Evolutionary conservation across 2,329 filamentous ascomycete species (phyloP).

Genomic region (Gyromitra esculenta): DNA sequence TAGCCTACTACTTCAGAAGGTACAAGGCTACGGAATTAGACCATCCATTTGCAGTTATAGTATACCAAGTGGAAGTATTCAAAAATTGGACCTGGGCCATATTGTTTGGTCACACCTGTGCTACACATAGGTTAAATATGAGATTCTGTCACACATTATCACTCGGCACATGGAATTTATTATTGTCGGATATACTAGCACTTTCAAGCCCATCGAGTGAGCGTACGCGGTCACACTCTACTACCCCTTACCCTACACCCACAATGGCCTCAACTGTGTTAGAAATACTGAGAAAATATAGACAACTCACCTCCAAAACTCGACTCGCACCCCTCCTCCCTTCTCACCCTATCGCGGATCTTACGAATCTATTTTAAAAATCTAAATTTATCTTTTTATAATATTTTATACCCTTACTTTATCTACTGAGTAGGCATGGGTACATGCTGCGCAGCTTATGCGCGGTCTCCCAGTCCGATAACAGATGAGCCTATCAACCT

Average conservation of each 20-base stretch:
- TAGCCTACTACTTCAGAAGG: neutral
- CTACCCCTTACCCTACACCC: neutral
- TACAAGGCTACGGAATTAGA: neutral
- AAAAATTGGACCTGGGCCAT: neutral
- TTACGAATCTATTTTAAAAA: neutral
- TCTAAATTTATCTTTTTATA: neutral
- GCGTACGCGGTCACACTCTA: neutral
- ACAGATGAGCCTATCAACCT: constrained; percentile 1
- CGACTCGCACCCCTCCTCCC: neutral
- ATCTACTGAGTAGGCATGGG: constrained; percentile 2
- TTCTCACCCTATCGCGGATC: neutral
- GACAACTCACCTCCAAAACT: neutral
- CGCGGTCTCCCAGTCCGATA: neutral
- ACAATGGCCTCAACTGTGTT: too few relatives aligned
- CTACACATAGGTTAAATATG: neutral
- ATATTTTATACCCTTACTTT: neutral
- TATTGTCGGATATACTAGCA: neutral
- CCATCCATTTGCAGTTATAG: neutral
- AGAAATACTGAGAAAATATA: neutral
- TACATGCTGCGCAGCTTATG: constrained; percentile 21
- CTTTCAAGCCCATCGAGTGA: too few relatives aligned
- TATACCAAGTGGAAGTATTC: neutral
- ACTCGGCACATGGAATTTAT: neutral
- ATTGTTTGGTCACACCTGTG: neutral
- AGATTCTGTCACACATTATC: constrained; percentile 12